Evolutionary conservation across 352 stramenopile genomes (phyloP), one percentile per base, ranked within the genome.

Genomic region (Phytophthora chlamydospora): DNA sequence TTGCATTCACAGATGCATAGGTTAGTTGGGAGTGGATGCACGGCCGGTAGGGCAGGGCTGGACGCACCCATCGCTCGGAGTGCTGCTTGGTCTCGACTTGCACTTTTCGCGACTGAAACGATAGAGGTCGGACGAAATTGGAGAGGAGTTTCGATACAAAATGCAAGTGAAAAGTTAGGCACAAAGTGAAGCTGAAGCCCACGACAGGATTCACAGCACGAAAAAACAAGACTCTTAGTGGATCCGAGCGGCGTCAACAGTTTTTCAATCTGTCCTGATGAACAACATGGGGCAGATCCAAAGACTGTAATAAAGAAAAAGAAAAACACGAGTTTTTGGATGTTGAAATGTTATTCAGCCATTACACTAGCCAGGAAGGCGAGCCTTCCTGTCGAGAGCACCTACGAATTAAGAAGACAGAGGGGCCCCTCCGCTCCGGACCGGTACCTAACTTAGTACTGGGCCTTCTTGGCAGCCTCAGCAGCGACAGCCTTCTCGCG

Each of bases 381-480:
- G 13, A 47, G 2, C 16, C 40, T 57, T 58, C 64, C 58, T 60
- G 58, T 65, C 44, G 51, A 73, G 51, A 69, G 58, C 55, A 72
- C 51, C 62, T 66, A 66, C 53, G 33, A 69, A 58, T 47, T 14
- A 46, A 59, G 38, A 69, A 56, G 48, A 45, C 31, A 31, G 34
- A 55, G 19, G 42, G 46, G 21, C 46, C 46, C 4, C 51, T 44
- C 33, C 14, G 29, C 38, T 65, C 42, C 32, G 38, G 52, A 24
- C 53, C 35, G 24, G 44, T 41, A 63, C 43, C 52, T 42, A 61
- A 66, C 64, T 68, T 97, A 98, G 85, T 97, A 98, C 82, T 98
- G 88, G 57, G 94, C 84, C 86, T 99, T 99, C 94, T 99, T 99
- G 66, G 97, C 96, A 73, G 97, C 89, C 80, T 99, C 98, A n/a